Percentiles rank a stretch among this genome's conserved stretches.
Evolutionary conservation across 768 basidiomycete species (phyloP).

Genomic region (Pholiota microspora): DNA sequence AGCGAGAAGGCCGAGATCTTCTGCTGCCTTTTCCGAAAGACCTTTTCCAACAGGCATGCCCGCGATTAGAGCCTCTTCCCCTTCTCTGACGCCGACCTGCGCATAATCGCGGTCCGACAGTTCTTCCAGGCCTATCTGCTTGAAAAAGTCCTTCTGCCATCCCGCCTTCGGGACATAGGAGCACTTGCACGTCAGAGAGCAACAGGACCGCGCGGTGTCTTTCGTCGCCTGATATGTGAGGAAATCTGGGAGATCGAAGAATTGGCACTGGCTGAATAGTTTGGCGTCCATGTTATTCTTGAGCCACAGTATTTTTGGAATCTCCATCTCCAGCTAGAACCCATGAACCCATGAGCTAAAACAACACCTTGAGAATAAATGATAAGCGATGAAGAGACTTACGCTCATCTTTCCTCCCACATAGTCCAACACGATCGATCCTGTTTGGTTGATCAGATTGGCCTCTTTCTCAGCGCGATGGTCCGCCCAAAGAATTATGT

Average conservation of each 20-base stretch:
- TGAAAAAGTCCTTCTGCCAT: constrained; percentile 89
- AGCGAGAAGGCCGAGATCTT: constrained; percentile 78
- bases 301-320: constrained; percentile 96
- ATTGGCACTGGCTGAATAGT: constrained; percentile 73
- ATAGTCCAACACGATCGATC: constrained; percentile 85
- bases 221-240: constrained; percentile 90
- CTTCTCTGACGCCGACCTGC: constrained; percentile 69
- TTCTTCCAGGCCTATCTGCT: constrained; percentile 75
- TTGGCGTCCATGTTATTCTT: constrained; percentile 80
- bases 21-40: constrained; percentile 73
- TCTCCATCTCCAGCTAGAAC: constrained; percentile 93
- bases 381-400: constrained; percentile 25
- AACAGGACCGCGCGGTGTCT: constrained; percentile 75
- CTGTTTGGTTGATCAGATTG: constrained; percentile 81
- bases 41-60: constrained; percentile 85
- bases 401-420: constrained; percentile 97
- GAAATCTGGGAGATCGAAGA: constrained; percentile 93
- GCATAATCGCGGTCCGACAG: constrained; percentile 67
- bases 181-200: constrained; percentile 94
- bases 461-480: constrained; percentile 94
- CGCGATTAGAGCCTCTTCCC: constrained; percentile 68
- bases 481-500: constrained; percentile 96
- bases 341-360: too few relatives aligned
- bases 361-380: too few relatives aligned
- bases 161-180: constrained; percentile 84